Evolutionary conservation across 2,329 filamentous ascomycete species (phyloP), one percentile per base, ranked within the genome.

Genomic region (Apiospora koreana): DNA sequence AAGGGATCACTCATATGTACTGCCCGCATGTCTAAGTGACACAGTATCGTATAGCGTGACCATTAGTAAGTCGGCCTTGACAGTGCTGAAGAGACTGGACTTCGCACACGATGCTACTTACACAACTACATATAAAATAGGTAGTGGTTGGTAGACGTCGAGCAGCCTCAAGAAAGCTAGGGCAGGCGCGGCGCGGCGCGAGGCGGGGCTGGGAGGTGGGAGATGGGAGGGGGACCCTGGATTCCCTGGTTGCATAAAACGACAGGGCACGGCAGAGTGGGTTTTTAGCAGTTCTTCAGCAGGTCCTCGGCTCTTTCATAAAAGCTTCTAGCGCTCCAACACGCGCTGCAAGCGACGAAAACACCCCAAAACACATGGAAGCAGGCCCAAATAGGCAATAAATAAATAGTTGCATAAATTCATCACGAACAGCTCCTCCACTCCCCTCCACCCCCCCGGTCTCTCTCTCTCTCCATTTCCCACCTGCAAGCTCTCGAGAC

Each of bases 361-460:
- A 35, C 35, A 35, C 35, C 8, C 35, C 28, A 58, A 31, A 28
- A 7, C 28, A 10, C 28, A 50, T 10, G 45, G n/a, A 25, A 18
- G 41, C 65, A 69, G n/a, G 14, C 70, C 72, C 16, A 68, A 72
- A 70, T 16, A 50, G 70, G 74, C 48, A 75, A 74, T 70, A 73
- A 73, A 73, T 74, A 71, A 75, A 75, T 72, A 74, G 31, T 12
- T 64, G 68, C 68, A 69, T 50, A 65, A 69, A 62, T 14, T 38
- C 48, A 43, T 62, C 67, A 21, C 48, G 48, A 62, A 68, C 66
- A 35, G 35, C 35, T 35, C 35, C 14, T 25, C 9, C 6, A 23
- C 2, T n/a, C n/a, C n/a, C n/a, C n/a, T n/a, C 58, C n/a, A 38
- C 16, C 54, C 21, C 25, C 31, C 58, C 31, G 31, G 38, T 65